Evolutionary conservation across 225 moss, liverwort and hornwort species (phyloP).

Genomic region (Polytrichum formosum): DNA sequence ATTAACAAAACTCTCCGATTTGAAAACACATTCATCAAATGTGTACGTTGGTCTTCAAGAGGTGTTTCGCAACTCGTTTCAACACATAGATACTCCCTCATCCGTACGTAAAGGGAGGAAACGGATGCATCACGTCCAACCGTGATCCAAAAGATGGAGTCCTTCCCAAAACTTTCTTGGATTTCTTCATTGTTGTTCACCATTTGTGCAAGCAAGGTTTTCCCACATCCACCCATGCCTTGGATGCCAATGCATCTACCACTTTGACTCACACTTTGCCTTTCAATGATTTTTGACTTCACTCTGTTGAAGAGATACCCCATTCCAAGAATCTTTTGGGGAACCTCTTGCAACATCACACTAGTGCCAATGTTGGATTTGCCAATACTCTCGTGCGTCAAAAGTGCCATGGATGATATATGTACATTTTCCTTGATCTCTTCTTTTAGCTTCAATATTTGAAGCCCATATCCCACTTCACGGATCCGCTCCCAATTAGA

Average conservation of each 20-base stretch:
- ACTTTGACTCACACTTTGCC: not conserved
- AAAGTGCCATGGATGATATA: not conserved
- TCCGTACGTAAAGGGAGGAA: no score
- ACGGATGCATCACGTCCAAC: not conserved
- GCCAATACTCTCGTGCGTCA: not conserved
- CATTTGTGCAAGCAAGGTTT: slow-evolving; percentile 2
- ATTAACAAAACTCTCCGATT: not conserved
- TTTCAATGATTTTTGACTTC: not conserved
- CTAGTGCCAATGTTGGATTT: not conserved
- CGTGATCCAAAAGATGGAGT: not conserved
- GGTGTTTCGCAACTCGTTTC: no score
- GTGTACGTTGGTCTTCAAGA: slow-evolving; percentile 4
- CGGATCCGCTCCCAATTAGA: not conserved
- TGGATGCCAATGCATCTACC: not conserved
- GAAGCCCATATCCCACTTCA: not conserved
- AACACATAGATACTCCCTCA: no score
- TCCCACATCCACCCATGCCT: not conserved
- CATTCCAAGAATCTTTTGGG: not conserved
- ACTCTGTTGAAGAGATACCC: not conserved
- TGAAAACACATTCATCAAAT: not conserved
- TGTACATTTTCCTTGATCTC: not conserved
- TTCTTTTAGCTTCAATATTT: not conserved
- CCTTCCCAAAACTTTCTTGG: accelerated
- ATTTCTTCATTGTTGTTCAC: not conserved
- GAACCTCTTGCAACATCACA: not conserved